Conservation (phyloP, 1,139 yeast genomes). For the Meyerozyma guilliermondii region DNA sequence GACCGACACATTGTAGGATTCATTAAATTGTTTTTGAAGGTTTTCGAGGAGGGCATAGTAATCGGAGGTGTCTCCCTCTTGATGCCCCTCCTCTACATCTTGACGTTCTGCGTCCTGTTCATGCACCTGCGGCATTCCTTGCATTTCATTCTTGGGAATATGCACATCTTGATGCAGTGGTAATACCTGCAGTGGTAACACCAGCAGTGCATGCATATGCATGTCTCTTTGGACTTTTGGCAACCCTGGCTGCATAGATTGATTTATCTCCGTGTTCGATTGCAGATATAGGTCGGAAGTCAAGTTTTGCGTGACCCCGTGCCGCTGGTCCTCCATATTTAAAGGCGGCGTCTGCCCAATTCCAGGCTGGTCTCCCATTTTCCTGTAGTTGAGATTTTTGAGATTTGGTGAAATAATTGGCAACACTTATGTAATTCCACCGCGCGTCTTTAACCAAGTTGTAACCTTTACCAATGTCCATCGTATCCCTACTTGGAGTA, state of each 20-base stretch:
- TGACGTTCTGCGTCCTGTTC: not conserved
- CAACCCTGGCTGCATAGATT: too few species aligned
- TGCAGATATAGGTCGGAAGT: not conserved
- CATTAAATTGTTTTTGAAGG: conserved; percentile 22
- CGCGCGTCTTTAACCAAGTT: not conserved
- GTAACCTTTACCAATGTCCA: conserved; percentile 59
- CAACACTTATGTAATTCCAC: not conserved
- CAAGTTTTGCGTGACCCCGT: not conserved
- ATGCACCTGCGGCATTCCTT: not conserved
- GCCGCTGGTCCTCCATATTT: not conserved
- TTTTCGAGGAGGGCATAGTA: conserved; percentile 18
- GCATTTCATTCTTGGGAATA: not conserved
- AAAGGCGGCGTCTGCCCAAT: not conserved
- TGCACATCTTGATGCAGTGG: not conserved
- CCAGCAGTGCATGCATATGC: too few species aligned
- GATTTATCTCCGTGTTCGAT: not conserved
- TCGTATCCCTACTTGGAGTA: conserved; percentile 87
- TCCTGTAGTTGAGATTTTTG: not conserved
- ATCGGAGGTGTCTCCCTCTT: conserved; percentile 3
- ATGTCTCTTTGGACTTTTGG: too few species aligned
- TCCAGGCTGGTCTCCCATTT: not conserved
- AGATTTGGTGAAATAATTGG: not conserved
- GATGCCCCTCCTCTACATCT: not conserved
- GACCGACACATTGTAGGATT: conserved; percentile 19
- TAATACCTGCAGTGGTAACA: too few species aligned